phyloP scores from a whole-genome alignment of 352 stramenopile species.

The Phytopythium boreale region DNA sequence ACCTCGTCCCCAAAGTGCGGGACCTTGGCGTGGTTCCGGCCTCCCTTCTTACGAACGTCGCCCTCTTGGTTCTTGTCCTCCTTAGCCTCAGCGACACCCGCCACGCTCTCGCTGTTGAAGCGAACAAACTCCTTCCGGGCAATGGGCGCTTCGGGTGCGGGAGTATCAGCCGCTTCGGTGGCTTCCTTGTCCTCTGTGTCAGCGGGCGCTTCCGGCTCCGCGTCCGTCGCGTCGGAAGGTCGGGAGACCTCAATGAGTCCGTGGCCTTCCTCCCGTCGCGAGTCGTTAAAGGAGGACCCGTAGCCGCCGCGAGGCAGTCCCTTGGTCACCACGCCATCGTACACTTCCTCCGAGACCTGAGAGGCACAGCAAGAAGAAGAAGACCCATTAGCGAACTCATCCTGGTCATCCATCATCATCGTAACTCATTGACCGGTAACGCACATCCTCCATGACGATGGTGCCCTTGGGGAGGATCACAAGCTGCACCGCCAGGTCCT shows the following conservation, averaged over 20 bases:
- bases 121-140: constrained; percentile 37
- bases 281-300: constrained; percentile 31
- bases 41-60: constrained; percentile 9
- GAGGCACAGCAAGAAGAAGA: background rate
- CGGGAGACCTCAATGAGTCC: constrained; percentile 41
- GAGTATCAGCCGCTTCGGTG: constrained; percentile 9
- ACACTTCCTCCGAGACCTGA: constrained; percentile 45
- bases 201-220: background rate
- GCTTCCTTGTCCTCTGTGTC: constrained; percentile 8
- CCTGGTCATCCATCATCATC: too few relatives aligned
- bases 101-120: constrained; percentile 56
- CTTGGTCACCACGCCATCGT: constrained; percentile 65
- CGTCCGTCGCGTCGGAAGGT: constrained; percentile 8
- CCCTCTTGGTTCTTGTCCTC: constrained; percentile 19
- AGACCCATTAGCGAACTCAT: background rate
- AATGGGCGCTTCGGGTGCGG: constrained; percentile 14
- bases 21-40: constrained; percentile 9
- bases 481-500: constrained; percentile 71
- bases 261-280: constrained; percentile 32
- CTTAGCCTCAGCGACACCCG: background rate
- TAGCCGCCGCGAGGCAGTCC: constrained; percentile 38
- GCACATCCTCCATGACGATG: constrained; percentile 68
- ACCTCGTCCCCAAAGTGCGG: constrained; percentile 73
- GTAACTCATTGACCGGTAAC: constrained; percentile 6
- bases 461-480: constrained; percentile 63